phyloP scores from a whole-genome alignment of 257 asterid genomes.

The Solanum pimpinellifolium region DNA sequence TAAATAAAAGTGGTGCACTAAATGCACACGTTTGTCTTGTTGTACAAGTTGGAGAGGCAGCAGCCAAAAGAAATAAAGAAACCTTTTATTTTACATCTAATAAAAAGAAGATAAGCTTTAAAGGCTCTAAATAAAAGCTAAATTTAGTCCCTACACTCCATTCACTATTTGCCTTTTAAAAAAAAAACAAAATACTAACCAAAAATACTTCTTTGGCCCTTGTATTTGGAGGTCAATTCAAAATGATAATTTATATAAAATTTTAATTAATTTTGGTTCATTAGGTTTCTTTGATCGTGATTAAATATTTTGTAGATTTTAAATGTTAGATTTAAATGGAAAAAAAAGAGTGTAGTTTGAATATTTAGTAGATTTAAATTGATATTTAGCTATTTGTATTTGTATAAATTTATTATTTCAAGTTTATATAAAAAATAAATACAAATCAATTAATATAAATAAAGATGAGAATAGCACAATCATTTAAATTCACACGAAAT shows the following conservation, averaged over 20 bases:
- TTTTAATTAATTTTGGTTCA: background rate
- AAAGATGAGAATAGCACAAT: too few species aligned
- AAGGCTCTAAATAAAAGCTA: background rate
- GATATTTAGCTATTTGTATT: too few species aligned
- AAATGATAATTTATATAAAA: background rate
- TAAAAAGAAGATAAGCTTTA: background rate
- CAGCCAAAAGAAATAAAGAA: background rate
- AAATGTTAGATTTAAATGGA: too few species aligned
- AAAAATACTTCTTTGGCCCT: background rate
- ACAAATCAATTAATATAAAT: too few species aligned
- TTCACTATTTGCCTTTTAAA: background rate
- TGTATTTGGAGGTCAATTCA: background rate
- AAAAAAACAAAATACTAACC: background rate
- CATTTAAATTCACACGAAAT: too few species aligned
- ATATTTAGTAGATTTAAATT: too few species aligned
- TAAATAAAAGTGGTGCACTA: background rate
- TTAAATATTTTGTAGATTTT: too few species aligned
- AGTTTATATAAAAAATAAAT: too few species aligned
- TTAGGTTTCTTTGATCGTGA: background rate
- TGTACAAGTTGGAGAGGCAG: background rate
- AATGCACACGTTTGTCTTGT: background rate
- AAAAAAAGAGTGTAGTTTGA: too few species aligned
- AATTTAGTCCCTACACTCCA: background rate
- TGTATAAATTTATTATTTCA: too few species aligned
- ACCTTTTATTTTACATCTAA: background rate